phyloP scores from a whole-genome alignment of 139 green algal species.

The Gonium pectorale region DNA sequence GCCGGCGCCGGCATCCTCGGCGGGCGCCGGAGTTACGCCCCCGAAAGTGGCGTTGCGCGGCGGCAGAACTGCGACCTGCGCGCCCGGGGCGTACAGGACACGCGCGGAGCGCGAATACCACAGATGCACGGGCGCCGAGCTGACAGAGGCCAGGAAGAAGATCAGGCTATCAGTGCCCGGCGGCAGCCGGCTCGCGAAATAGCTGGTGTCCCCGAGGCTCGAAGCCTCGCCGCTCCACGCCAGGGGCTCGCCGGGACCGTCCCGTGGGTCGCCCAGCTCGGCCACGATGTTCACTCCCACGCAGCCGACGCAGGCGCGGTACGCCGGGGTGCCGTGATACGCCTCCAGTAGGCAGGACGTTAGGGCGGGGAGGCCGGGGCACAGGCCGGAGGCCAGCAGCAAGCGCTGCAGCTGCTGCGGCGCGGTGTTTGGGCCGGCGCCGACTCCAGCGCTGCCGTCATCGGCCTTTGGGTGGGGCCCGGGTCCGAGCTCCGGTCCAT shows the following conservation, averaged over 20 bases:
- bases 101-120: not conserved
- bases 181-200: not conserved
- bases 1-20: too few relatives aligned
- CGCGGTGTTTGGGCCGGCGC: too few relatives aligned
- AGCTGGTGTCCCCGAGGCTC: not conserved
- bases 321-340: not conserved
- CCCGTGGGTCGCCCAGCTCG: not conserved
- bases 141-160: constrained; percentile 10
- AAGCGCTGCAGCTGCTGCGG: not conserved
- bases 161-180: not conserved
- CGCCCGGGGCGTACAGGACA: not conserved
- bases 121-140: not conserved
- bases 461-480: too few relatives aligned
- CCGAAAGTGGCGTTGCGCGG: too few relatives aligned
- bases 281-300: not conserved
- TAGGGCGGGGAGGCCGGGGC: not conserved
- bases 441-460: too few relatives aligned
- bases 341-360: not conserved
- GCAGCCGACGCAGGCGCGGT: not conserved
- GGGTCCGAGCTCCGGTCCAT: too few relatives aligned
- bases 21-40: too few relatives aligned
- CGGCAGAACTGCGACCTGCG: not conserved
- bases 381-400: not conserved
- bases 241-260: not conserved
- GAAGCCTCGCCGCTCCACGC: not conserved